Base-by-base conservation (phyloP, 768 basidiomycete species). In the Antrodiella citrinella region DNA sequence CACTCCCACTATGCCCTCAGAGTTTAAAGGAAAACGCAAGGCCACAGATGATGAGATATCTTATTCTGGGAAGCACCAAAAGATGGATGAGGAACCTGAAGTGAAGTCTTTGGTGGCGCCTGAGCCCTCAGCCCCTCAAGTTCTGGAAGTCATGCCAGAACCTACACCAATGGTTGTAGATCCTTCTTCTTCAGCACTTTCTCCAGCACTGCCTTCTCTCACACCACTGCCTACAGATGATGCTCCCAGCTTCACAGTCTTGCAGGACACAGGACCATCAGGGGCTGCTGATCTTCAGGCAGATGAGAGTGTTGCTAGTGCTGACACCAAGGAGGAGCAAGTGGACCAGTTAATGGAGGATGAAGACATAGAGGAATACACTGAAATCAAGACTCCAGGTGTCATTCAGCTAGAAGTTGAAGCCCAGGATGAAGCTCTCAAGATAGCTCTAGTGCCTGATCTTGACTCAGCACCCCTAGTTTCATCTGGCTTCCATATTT, bases 321-420 rank as follows among this genome's bases (percentile, higher is more conserved):
- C 7, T 7, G 30, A 35, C 30, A 7, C 30, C 30, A 35, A 35
- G 30, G 30, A 35, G 30, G 30, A 35, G 30, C 30, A 35, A 35
- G 30, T 35, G 13, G 18, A 26, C n/a, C 19, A 38, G 25, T n/a
- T 39, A 45, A 12, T 26, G 4, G 45, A 22, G 9, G 25, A 15
- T 48, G 22, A 52, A 15, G 51, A 52, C 12, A 9, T 42, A 10
- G 40, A 48, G 22, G 51, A 43, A 10, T 43, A 43, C 19, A 7
- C 15, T 18, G 41, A 54, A 39, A 54, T 54, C 35, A 43, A 50
- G 25, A 54, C 52, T 10, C 45, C 26, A 2, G 52, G 52, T 12
- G 52, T 35, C 11, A 39, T 54, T 15, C 25, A 54, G 23, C 21
- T 50, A 13, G 41, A 43, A 19, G n/a, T 43, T 7, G 41, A 43